A percentile compares a stretch with the other conserved stretches of the same genome.
phyloP scores from a whole-genome alignment of 805 yeast genomes.

The Nakazawaea pomicola region DNA sequence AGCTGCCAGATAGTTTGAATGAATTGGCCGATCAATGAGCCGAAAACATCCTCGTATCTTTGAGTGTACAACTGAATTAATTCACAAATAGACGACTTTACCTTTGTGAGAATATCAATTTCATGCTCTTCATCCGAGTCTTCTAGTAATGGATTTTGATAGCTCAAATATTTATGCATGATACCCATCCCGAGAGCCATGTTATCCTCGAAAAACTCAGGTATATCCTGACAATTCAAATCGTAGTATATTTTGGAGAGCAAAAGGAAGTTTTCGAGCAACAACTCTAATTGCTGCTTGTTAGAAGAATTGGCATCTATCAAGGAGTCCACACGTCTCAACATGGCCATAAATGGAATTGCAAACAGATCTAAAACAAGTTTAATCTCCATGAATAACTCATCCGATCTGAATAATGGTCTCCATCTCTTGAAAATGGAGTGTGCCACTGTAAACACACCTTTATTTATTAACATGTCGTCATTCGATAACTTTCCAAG shows the following conservation, averaged over 20 bases:
- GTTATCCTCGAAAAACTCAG: constrained; percentile 96
- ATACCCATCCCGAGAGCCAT: constrained; percentile 71
- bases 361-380: constrained; percentile 82
- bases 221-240: constrained; percentile 95
- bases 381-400: constrained; percentile 78
- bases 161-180: constrained; percentile 74
- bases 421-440: constrained; percentile 97
- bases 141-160: constrained; percentile 47
- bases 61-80: constrained; percentile 80
- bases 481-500: constrained; percentile 57
- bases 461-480: constrained; percentile 74
- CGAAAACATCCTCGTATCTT: constrained; percentile 89
- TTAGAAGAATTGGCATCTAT: constrained; percentile 45
- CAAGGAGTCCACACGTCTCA: constrained; percentile 60
- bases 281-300: constrained; percentile 44
- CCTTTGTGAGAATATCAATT: constrained; percentile 61
- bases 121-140: constrained; percentile 63
- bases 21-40: constrained; percentile 68
- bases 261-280: constrained; percentile 67
- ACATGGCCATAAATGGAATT: constrained; percentile 67
- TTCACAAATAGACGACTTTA: constrained; percentile 81
- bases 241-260: constrained; percentile 84
- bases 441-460: constrained; percentile 88
- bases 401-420: constrained; percentile 89
- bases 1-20: constrained; percentile 81